phyloP scores from a whole-genome alignment of 2,329 filamentous ascomycete species.

The Alternaria ethzedia region DNA sequence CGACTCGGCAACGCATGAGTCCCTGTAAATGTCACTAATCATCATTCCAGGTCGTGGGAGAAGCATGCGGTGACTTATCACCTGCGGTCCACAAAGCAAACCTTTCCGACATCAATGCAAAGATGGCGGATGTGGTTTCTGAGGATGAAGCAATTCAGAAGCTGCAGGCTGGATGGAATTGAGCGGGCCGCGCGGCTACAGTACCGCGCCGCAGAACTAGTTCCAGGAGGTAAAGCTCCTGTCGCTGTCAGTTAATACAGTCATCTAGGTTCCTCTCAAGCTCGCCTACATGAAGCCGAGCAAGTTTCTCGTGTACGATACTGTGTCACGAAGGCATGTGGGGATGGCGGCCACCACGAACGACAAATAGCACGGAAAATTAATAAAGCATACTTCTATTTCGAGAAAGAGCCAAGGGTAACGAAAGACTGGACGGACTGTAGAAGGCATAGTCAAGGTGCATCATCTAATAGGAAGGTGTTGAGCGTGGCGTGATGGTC shows the following conservation, averaged over 20 bases:
- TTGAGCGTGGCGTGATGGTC: background rate
- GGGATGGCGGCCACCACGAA: background rate
- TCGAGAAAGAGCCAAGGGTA: background rate
- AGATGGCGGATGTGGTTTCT: constrained; percentile 55
- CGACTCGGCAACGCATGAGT: constrained; percentile 14
- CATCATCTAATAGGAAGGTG: background rate
- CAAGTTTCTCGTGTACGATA: background rate
- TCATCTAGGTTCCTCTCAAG: background rate
- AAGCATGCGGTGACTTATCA: constrained; percentile 55
- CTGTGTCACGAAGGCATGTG: background rate
- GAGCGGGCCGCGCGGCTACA: background rate
- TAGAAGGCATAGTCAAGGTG: background rate
- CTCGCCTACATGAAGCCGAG: background rate
- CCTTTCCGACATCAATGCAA: constrained; percentile 55
- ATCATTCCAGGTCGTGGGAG: constrained; percentile 47
- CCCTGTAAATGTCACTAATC: constrained; percentile 12
- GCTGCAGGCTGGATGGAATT: constrained; percentile 48
- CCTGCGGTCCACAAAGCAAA: constrained; percentile 55
- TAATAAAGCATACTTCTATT: background rate
- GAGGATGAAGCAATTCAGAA: constrained; percentile 52
- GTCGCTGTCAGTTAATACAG: background rate
- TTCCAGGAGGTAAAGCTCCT: background rate
- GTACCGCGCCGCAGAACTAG: background rate
- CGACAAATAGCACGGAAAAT: background rate
- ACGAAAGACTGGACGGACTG: background rate